phyloP scores from a whole-genome alignment of 2,329 filamentous ascomycete species.

The Claviceps sp. region DNA sequence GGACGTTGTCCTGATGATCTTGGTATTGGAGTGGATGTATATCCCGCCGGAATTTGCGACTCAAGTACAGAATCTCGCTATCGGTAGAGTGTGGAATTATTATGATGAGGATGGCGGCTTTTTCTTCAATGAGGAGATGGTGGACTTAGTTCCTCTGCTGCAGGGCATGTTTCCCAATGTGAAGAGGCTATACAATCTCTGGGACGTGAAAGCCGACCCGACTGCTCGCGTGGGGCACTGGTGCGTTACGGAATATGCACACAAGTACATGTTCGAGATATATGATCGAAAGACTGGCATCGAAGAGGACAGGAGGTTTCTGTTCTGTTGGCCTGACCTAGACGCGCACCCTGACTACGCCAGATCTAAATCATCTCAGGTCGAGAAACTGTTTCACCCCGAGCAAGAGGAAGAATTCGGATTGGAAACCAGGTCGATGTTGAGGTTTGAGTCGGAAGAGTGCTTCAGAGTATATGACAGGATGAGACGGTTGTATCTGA shows the following conservation, averaged over 20 bases:
- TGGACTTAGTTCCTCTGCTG: neutral
- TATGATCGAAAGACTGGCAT: constrained; percentile 12
- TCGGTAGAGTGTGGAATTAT: no score
- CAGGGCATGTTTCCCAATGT: constrained; percentile 13
- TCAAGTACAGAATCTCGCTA: no score
- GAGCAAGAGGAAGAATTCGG: constrained; percentile 2
- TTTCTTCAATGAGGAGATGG: neutral
- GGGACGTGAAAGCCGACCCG: neutral
- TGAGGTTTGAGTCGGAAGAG: constrained; percentile 14
- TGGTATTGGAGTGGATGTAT: no score
- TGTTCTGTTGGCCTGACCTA: constrained; percentile 22
- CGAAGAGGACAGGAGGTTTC: constrained; percentile 12
- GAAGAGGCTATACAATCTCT: constrained; percentile 14
- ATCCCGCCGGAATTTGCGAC: no score
- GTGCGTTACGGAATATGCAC: constrained; percentile 18
- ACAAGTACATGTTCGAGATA: constrained; percentile 15
- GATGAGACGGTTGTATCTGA: constrained; percentile 6
- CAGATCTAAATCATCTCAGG: constrained; percentile 3
- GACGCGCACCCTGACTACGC: constrained; percentile 18
- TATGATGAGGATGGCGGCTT: neutral
- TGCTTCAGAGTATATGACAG: constrained; percentile 9
- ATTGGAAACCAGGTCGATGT: constrained; percentile 17
- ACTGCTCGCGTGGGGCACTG: constrained; percentile 13
- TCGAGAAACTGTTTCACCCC: constrained; percentile 7
- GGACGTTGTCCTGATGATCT: no score